These are phyloP conservation scores for Ceratocystis smalleyi DNA, from an alignment of 2,329 filamentous ascomycete species.

Conservation along the genomic window DNA sequence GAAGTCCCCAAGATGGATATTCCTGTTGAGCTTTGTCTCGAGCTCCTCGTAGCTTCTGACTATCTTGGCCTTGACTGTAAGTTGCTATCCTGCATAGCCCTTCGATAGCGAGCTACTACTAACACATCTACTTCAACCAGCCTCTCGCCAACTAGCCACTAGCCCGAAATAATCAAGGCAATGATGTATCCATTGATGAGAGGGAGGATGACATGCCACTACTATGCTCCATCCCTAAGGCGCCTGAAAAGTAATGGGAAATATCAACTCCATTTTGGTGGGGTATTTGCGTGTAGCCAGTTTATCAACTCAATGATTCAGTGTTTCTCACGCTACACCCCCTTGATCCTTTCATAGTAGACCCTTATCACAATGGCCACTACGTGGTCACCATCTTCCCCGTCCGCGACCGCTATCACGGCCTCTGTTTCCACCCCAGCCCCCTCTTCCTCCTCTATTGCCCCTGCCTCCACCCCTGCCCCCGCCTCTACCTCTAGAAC, in stretches of 20 bases:
- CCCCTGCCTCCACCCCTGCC: conserved; percentile 26
- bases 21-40: conserved; percentile 61
- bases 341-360: neutral
- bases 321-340: neutral
- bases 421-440: conserved; percentile 21
- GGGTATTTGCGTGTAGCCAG: too few relatives aligned
- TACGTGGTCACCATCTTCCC: neutral
- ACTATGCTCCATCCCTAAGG: too few relatives aligned
- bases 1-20: conserved; percentile 71
- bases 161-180: neutral
- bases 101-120: neutral
- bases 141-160: neutral
- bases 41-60: conserved; percentile 63
- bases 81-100: conserved; percentile 18
- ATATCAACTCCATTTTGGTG: neutral
- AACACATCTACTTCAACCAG: neutral
- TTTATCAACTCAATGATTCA: neutral
- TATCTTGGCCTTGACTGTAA: conserved; percentile 47
- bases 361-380: neutral
- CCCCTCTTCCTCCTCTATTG: conserved; percentile 26
- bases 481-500: conserved; percentile 26
- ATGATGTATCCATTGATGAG: too few relatives aligned
- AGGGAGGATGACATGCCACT: too few relatives aligned
- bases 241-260: neutral
- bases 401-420: conserved; percentile 19